A percentile compares a stretch with the other conserved stretches of the same genome.
phyloP scores from a whole-genome alignment of 1,284 basidiomycete genomes.

The Ceratobasidium sp. region DNA sequence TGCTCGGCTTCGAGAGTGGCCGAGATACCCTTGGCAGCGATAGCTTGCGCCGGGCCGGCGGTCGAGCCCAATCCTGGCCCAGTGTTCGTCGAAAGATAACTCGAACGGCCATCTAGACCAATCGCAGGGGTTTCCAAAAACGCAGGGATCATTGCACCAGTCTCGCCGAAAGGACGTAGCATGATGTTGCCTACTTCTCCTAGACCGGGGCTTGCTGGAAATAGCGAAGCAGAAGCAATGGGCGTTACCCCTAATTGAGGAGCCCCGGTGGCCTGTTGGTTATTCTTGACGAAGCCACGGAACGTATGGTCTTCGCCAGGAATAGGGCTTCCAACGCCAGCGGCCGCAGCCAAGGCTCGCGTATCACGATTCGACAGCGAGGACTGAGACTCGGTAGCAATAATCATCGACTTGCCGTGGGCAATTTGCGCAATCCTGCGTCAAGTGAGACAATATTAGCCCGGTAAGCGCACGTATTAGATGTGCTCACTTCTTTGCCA shows the following conservation, averaged over 20 bases:
- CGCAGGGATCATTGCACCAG: conserved; percentile 30
- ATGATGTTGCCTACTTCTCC: conserved; percentile 34
- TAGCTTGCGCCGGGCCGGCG: conserved; percentile 34
- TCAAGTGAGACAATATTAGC: background rate
- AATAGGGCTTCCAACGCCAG: conserved; percentile 30
- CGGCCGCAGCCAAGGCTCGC: conserved; percentile 34
- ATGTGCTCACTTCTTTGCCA: conserved; percentile 34
- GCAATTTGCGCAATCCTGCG: conserved; percentile 35
- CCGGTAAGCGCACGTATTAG: background rate
- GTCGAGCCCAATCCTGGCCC: background rate
- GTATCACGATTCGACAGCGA: conserved; percentile 37
- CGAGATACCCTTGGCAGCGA: conserved; percentile 24
- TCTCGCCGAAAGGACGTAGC: conserved; percentile 34
- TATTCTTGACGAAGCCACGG: conserved; percentile 1
- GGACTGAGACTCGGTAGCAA: conserved; percentile 5
- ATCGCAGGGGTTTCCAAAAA: conserved; percentile 33
- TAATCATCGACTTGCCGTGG: background rate
- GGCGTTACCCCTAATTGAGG: background rate
- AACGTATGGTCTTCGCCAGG: conserved; percentile 25
- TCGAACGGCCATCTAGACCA: conserved; percentile 28
- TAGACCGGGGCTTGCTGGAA: conserved; percentile 28
- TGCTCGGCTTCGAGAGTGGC: conserved; percentile 12
- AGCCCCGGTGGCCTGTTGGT: background rate
- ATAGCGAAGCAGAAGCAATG: background rate
- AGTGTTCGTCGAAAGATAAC: conserved; percentile 31